Conservation (phyloP, 495 filamentous ascomycete genomes). For the Neurospora intermedia region DNA sequence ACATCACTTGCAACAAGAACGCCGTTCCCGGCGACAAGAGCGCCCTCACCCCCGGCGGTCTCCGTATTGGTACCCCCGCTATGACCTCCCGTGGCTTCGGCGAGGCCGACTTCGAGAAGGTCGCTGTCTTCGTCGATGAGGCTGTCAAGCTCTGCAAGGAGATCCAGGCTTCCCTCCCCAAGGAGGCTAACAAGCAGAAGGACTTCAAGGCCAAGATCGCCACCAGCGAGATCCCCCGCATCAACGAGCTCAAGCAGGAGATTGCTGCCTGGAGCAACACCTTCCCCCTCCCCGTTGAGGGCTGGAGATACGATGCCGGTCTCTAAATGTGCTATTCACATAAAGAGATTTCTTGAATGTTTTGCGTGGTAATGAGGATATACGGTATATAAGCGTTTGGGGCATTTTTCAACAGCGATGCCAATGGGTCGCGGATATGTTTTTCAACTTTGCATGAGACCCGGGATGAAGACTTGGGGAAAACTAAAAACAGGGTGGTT, state of each 20-base stretch:
- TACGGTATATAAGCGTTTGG: slow-evolving; percentile 2
- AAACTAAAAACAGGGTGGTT: slow-evolving; percentile 5
- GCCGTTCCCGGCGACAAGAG: slow-evolving; percentile 96
- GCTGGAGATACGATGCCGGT: slow-evolving; percentile 43
- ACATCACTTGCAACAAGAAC: slow-evolving; percentile 99
- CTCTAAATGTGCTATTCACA: slow-evolving; percentile 20
- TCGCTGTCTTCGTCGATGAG: slow-evolving; percentile 81
- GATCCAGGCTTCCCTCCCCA: slow-evolving; percentile 73
- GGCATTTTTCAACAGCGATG: slow-evolving; percentile 1
- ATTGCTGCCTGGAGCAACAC: slow-evolving; percentile 76
- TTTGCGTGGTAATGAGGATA: neutral
- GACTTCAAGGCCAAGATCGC: slow-evolving; percentile 94
- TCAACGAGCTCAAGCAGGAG: slow-evolving; percentile 78
- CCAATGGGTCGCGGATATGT: slow-evolving; percentile 9
- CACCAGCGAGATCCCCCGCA: slow-evolving; percentile 62
- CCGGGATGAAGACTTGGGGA: slow-evolving; percentile 4
- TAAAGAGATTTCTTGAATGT: neutral
- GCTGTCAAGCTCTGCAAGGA: slow-evolving; percentile 73
- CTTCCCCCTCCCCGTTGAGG: slow-evolving; percentile 86
- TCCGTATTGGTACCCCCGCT: slow-evolving; percentile 92
- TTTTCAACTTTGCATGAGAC: slow-evolving; percentile 15
- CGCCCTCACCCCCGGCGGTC: slow-evolving; percentile 85
- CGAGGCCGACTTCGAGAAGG: slow-evolving; percentile 83
- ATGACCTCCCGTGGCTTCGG: slow-evolving; percentile 95
- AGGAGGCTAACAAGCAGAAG: slow-evolving; percentile 97